Percentiles rank a stretch among this genome's conserved stretches.
phyloP scores from a whole-genome alignment of 495 filamentous ascomycete genomes.

The Tuber melanosporum region DNA sequence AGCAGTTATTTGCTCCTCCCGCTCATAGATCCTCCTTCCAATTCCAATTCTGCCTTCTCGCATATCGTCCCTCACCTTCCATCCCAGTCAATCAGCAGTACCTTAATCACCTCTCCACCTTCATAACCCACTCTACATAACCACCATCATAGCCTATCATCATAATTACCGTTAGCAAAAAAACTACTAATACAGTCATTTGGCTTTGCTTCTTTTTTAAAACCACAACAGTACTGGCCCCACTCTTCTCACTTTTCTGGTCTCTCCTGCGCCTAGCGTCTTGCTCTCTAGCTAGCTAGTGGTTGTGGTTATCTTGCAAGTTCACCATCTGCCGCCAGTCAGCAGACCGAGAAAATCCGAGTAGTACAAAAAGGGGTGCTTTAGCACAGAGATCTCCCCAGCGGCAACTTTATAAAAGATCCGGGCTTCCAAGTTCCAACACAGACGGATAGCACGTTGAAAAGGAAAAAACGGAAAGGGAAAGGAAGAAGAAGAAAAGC shows the following conservation, averaged over 20 bases:
- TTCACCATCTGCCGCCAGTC: conserved; percentile 24
- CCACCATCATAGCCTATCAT: conserved; percentile 17
- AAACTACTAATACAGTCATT: conserved; percentile 10
- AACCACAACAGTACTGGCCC: conserved; percentile 6
- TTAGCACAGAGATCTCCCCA: conserved; percentile 13
- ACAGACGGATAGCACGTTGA: conserved; percentile 8
- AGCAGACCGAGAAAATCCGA: conserved; percentile 25
- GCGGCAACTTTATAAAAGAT: conserved; percentile 34
- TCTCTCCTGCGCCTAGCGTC: conserved; percentile 20
- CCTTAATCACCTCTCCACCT: background rate
- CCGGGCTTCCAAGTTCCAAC: conserved; percentile 4
- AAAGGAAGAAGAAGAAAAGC: conserved; percentile 5
- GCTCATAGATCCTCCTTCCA: conserved; percentile 14
- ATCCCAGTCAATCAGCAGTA: background rate
- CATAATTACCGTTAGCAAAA: conserved; percentile 9
- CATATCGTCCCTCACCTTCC: background rate
- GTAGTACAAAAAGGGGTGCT: conserved; percentile 27
- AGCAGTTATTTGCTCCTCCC: conserved; percentile 17
- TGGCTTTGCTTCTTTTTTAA: conserved; percentile 18
- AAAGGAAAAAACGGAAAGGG: conserved; percentile 15
- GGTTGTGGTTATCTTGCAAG: conserved; percentile 31
- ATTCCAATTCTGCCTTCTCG: conserved; percentile 22
- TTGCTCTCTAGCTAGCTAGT: conserved; percentile 11
- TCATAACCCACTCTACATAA: conserved; percentile 2
- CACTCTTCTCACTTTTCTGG: conserved; percentile 1